phyloP scores from a whole-genome alignment of 2,329 filamentous ascomycete species.

The Colletotrichum siamense region DNA sequence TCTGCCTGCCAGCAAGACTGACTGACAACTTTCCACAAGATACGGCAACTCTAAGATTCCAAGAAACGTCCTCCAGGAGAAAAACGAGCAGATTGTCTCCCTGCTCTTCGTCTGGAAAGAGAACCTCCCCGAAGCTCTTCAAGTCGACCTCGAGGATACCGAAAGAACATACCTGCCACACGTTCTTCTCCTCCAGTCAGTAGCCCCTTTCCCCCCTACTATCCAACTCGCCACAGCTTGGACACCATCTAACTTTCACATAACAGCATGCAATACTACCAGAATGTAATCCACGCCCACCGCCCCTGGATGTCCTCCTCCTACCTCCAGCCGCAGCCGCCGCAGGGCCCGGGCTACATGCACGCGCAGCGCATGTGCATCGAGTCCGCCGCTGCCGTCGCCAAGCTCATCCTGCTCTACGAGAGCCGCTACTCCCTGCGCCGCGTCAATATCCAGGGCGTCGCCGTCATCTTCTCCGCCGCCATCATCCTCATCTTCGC shows the following conservation, averaged over 20 bases:
- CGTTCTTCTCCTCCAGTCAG: slow-evolving; percentile 28
- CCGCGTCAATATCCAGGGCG: slow-evolving; percentile 26
- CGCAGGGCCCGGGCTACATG: slow-evolving; percentile 25
- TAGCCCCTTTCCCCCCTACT: neutral
- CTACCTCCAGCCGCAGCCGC: slow-evolving; percentile 23
- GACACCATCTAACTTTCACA: neutral
- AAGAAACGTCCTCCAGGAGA: slow-evolving; percentile 18
- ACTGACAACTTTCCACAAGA: neutral
- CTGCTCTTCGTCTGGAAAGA: slow-evolving; percentile 26
- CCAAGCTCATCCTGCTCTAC: slow-evolving; percentile 24
- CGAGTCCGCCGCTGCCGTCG: slow-evolving; percentile 25
- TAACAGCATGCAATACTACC: slow-evolving; percentile 31
- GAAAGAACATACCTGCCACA: slow-evolving; percentile 25
- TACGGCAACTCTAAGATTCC: slow-evolving; percentile 25
- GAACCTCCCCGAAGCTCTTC: slow-evolving; percentile 19
- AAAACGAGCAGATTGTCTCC: slow-evolving; percentile 19
- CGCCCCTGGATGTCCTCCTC: slow-evolving; percentile 31
- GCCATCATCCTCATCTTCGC: slow-evolving; percentile 24
- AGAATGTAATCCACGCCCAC: slow-evolving; percentile 29
- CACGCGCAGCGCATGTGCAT: slow-evolving; percentile 27
- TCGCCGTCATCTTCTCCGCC: slow-evolving; percentile 27
- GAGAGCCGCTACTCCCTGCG: slow-evolving; percentile 22
- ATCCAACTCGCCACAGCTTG: neutral
- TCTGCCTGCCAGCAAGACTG: neutral
- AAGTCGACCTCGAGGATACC: slow-evolving; percentile 24